Conservation (phyloP, 2,329 filamentous ascomycete genomes). For the Emericellopsis cladophorae region DNA sequence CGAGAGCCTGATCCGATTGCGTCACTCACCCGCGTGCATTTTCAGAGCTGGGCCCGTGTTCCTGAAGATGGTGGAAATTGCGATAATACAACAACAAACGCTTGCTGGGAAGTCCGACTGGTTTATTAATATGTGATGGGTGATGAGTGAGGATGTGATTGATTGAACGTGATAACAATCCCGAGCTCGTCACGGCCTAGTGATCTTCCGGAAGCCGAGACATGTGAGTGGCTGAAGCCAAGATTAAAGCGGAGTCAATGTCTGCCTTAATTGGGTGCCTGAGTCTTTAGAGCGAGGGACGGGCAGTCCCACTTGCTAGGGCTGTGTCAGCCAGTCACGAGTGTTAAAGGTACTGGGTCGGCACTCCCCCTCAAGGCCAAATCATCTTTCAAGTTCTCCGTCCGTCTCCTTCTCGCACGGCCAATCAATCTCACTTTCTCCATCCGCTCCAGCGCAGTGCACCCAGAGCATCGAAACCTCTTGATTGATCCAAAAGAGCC, state of each 20-base stretch:
- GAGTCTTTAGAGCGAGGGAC: not conserved
- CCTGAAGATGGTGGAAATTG: not conserved
- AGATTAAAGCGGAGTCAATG: too few relatives aligned
- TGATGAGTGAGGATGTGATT: too few relatives aligned
- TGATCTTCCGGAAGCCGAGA: too few relatives aligned
- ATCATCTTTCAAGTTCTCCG: constrained; percentile 32
- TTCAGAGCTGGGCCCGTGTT: too few relatives aligned
- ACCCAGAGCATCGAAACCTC: not conserved
- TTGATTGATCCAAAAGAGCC: constrained; percentile 1
- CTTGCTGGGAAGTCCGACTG: too few relatives aligned
- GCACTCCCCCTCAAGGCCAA: constrained; percentile 30
- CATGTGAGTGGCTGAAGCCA: too few relatives aligned
- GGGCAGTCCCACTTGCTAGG: not conserved
- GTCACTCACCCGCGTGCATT: not conserved
- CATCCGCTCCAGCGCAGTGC: constrained; percentile 15
- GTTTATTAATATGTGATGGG: too few relatives aligned
- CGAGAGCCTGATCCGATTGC: not conserved
- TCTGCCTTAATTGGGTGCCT: too few relatives aligned
- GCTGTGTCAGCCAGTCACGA: constrained; percentile 33
- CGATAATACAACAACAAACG: too few relatives aligned
- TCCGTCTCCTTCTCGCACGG: constrained; percentile 29
- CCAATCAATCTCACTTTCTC: constrained; percentile 34
- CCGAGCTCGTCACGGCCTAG: too few relatives aligned
- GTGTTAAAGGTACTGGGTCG: constrained; percentile 27
- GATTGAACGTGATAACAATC: too few relatives aligned